Evolutionary conservation across 352 stramenopile genomes (phyloP).

Genomic region (Phytophthora foliorum): DNA sequence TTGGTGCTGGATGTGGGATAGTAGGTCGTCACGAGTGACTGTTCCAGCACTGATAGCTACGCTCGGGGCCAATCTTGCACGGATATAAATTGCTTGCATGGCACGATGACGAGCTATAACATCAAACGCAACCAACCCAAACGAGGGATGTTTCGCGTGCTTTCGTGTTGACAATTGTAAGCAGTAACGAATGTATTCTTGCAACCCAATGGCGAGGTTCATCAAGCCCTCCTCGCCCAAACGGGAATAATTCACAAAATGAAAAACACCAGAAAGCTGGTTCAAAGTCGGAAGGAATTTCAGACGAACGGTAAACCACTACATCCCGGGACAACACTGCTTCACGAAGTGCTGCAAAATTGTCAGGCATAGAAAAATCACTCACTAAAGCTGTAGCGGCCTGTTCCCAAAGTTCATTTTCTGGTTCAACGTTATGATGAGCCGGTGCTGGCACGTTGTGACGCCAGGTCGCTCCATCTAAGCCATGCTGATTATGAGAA

Average conservation of each 20-base stretch:
- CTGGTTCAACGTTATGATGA: slow-evolving; percentile 1
- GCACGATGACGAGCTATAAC: background rate
- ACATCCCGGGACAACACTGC: background rate
- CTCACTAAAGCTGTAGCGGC: background rate
- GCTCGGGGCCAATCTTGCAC: background rate
- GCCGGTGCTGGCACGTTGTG: slow-evolving; percentile 2
- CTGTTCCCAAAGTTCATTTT: slow-evolving; percentile 4
- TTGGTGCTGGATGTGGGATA: background rate
- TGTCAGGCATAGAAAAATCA: background rate
- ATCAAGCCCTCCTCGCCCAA: slow-evolving; percentile 30
- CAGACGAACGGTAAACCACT: slow-evolving; percentile 24
- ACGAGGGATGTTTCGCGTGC: background rate
- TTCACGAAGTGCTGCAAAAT: background rate
- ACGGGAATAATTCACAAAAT: slow-evolving; percentile 34
- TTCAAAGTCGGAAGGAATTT: slow-evolving; percentile 35
- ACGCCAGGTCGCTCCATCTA: slow-evolving; percentile 3
- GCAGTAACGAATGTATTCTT: slow-evolving; percentile 9
- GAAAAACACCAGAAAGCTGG: slow-evolving; percentile 21
- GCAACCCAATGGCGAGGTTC: slow-evolving; percentile 13
- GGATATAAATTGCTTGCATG: slow-evolving; percentile 9
- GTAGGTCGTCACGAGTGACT: background rate
- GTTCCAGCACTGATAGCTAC: background rate
- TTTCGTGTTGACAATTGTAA: background rate
- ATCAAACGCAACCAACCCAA: slow-evolving; percentile 13
- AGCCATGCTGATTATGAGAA: too few relatives aligned